Base-by-base conservation (phyloP, 106 monocot species). In the Acorus gramineus region DNA sequence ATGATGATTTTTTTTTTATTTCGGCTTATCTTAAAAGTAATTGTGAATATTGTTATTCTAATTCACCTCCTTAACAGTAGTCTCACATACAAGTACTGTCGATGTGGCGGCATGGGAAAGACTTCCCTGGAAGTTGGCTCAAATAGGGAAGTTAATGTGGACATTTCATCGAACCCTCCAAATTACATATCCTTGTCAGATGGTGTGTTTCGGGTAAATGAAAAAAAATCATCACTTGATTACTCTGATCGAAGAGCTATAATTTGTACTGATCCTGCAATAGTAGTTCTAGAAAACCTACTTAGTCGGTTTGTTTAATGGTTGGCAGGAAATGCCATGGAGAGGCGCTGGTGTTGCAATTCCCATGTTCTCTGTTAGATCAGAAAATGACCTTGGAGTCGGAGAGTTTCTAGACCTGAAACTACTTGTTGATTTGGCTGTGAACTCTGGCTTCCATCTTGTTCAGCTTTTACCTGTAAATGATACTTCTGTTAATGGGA, bases 361-460 rank as follows among this genome's bases (percentile, higher is more conserved):
- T 57, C 95, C 90, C n/a, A 81, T 87, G 80, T 90, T 95, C 56
- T 90, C 86, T n/a, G 66, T 95, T 64, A 82, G 90, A 53, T 85
- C 82, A 8, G 63, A 74, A 43, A 76, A 90, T 63, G 90, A 80
- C 61, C 72, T 95, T 60, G 90, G 95, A 8, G 90, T 87, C 58
- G 95, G 90, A 62, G 95, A 95, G 58, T 90, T 95, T 65, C 84
- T 90, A 50, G 95, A 95, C 73, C 74, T 90, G 42, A 95, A 95
- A 51, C 69, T 90, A 28, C 80, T 95, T 62, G 90, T 90, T 72
- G 90, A 95, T 59, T 95, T 79, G 95, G 90, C 87, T 6, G 87
- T 85, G 7, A 66, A 80, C 14, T 82, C 90, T 57, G 95, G 95
- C 50, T 83, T 95, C 80, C 86, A 95, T 84, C 73, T 90, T 53